Evolutionary conservation across 257 asterid genomes (phyloP).

Genomic region (Oldenlandia corymbosa): DNA sequence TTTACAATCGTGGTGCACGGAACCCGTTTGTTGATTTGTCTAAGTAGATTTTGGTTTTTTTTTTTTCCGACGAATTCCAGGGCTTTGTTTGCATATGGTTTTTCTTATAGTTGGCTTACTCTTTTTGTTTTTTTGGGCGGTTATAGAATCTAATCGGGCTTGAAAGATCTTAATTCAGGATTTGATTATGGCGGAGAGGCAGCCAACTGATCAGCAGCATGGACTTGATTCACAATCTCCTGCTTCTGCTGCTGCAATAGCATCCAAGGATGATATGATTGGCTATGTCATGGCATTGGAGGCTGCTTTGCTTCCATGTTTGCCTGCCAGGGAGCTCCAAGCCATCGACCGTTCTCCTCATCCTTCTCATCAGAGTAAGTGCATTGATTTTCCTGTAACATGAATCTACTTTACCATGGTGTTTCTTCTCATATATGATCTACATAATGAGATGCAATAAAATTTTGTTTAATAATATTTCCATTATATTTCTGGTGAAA

Average conservation of each 20-base stretch:
- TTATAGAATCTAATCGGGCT: not conserved
- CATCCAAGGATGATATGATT: conserved; percentile 68
- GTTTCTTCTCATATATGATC: no score
- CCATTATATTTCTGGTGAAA: no score
- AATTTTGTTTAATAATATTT: no score
- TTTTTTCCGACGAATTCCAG: not conserved
- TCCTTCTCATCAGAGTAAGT: conserved; percentile 95
- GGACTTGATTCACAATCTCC: conserved; percentile 40
- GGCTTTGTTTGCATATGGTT: not conserved
- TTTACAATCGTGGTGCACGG: not conserved
- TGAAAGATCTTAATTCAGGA: not conserved
- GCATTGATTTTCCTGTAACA: no score
- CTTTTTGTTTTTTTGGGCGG: conserved; percentile 1
- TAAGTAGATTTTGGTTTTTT: not conserved
- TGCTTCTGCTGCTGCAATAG: conserved; percentile 28
- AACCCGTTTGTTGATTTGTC: conserved; percentile 10
- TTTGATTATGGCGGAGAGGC: conserved; percentile 58
- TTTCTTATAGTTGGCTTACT: no score
- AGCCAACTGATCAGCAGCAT: conserved; percentile 40
- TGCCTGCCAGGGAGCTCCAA: conserved; percentile 95
- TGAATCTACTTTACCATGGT: no score
- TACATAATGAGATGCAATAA: no score
- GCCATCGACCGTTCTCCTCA: conserved; percentile 96
- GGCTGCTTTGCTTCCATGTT: conserved; percentile 86
- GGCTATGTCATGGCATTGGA: conserved; percentile 77